These are phyloP conservation scores for Aspergillus bertholletiae DNA, from an alignment of 495 filamentous ascomycete species.

Conservation along the genomic window DNA sequence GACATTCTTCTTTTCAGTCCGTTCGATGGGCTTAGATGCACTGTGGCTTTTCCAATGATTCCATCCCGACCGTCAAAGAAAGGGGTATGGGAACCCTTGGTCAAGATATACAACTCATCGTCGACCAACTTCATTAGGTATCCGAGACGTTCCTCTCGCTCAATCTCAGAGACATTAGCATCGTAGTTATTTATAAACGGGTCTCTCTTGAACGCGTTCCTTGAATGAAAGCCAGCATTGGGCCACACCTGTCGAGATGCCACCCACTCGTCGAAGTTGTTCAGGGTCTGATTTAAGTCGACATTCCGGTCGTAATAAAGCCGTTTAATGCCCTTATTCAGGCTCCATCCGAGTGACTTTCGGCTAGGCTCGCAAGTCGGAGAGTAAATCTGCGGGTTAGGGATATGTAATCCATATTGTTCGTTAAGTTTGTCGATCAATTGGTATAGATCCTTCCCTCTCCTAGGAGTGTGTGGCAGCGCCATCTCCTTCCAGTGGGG, in stretches of 20 bases:
- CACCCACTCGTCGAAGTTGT: conserved; percentile 29
- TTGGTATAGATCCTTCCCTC: conserved; percentile 11
- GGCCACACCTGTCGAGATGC: neutral
- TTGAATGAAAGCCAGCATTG: neutral
- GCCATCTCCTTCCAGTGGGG: conserved; percentile 2
- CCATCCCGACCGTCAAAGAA: neutral
- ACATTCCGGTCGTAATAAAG: conserved; percentile 19
- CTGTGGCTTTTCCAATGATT: neutral
- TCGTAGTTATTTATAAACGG: neutral
- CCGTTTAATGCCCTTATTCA: conserved; percentile 10
- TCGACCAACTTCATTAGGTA: conserved; percentile 26
- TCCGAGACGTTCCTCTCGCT: conserved; percentile 17
- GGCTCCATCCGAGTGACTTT: conserved; percentile 8
- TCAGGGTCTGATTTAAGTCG: conserved; percentile 14
- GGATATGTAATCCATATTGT: conserved; percentile 22
- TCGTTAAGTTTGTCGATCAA: conserved; percentile 24
- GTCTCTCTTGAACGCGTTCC: neutral
- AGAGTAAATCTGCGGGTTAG: conserved; percentile 18
- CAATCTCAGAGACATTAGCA: conserved; percentile 3
- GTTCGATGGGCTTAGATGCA: neutral
- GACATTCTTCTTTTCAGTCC: conserved; percentile 25
- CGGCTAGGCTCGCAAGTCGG: conserved; percentile 8
- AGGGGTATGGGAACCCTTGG: conserved; percentile 9
- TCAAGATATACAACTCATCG: conserved; percentile 26
- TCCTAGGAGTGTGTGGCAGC: conserved; percentile 16